Percentiles rank a stretch among this genome's conserved stretches.
Evolutionary conservation across 345 rosid genomes (phyloP).

Genomic region (Anacardium occidentale): DNA sequence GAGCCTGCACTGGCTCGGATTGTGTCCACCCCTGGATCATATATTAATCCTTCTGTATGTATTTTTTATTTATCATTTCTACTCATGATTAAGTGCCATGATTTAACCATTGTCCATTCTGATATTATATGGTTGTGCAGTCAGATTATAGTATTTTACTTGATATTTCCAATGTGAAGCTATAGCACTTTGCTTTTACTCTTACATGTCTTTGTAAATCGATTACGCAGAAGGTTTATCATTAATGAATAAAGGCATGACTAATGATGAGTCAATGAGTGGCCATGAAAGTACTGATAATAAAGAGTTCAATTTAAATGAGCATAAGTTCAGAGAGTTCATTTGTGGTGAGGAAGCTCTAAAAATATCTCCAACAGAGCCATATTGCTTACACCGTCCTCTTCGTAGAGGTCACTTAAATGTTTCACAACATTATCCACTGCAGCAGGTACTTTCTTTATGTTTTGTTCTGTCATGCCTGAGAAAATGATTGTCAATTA

Average conservation of each 20-base stretch:
- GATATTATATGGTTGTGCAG: background rate
- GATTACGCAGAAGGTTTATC: conserved; percentile 45
- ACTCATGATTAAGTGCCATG: background rate
- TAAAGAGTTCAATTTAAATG: conserved; percentile 39
- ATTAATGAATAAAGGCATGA: conserved; percentile 34
- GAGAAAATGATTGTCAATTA: background rate
- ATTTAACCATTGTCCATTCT: background rate
- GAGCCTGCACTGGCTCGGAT: no score
- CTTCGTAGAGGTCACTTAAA: conserved; percentile 94
- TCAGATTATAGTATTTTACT: conserved; percentile 1
- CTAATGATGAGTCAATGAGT: conserved; percentile 29
- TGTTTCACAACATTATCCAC: conserved; percentile 69
- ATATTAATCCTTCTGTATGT: no score
- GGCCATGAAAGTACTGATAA: conserved; percentile 33
- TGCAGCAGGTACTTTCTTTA: conserved; percentile 64
- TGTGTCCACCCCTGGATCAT: no score
- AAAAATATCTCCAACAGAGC: conserved; percentile 71
- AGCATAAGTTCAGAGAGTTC: conserved; percentile 45
- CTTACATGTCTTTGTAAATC: conserved; percentile 13
- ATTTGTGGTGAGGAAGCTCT: conserved; percentile 91
- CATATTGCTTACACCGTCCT: conserved; percentile 71
- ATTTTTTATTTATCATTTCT: background rate
- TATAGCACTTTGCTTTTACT: conserved; percentile 1
- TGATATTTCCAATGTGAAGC: conserved; percentile 13
- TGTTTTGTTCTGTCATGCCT: background rate